Conservation (phyloP, 305 asterid species). For the Fraxinus greggii region DNA sequence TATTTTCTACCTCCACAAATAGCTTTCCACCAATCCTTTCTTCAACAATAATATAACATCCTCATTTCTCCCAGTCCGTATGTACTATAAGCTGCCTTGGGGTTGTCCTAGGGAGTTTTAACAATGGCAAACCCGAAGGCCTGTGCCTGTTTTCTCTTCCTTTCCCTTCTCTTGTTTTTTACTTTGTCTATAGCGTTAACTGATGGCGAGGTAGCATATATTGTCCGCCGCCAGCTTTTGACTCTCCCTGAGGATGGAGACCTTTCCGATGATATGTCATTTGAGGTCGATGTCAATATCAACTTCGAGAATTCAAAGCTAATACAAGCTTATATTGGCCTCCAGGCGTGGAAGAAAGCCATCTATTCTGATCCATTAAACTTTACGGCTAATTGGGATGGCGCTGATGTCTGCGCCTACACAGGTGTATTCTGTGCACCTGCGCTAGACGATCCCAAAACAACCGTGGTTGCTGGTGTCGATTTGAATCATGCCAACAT, state of each 20-base stretch:
- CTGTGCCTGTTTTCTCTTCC: background rate
- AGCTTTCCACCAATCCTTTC: background rate
- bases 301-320: constrained; percentile 43
- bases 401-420: constrained; percentile 63
- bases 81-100: background rate
- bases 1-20: background rate
- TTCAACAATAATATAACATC: background rate
- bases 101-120: background rate
- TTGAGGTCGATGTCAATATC: background rate
- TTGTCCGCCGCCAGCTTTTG: constrained; percentile 24
- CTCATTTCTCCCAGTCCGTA: background rate
- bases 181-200: background rate
- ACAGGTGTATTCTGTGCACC: constrained; percentile 58
- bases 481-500: constrained; percentile 68
- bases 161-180: background rate
- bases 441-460: constrained; percentile 44
- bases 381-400: constrained; percentile 63
- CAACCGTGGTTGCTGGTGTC: constrained; percentile 72
- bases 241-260: constrained; percentile 20
- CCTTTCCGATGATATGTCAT: background rate
- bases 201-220: background rate
- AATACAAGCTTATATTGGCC: constrained; percentile 50
- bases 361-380: constrained; percentile 58
- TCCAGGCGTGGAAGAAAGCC: constrained; percentile 56
- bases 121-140: constrained; percentile 5